Conservation (phyloP, 768 basidiomycete species). For the Clavulina sp. region DNA sequence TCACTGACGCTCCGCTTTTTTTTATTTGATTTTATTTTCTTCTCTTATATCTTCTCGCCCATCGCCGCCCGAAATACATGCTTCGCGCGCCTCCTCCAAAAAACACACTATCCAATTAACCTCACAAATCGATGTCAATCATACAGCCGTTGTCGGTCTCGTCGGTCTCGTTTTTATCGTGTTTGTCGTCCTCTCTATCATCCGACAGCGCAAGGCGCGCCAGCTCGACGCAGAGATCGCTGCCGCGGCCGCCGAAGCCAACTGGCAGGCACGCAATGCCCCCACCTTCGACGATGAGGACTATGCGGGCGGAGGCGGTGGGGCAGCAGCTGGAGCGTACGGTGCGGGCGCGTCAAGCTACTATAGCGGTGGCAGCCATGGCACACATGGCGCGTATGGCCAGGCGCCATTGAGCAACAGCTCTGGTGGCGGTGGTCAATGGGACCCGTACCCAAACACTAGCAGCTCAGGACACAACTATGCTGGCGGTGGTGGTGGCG, state of each 20-base stretch:
- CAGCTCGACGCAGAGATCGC: not conserved
- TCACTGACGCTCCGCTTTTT: not conserved
- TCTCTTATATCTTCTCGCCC: too few relatives aligned
- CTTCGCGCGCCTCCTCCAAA: too few relatives aligned
- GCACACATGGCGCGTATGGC: conserved; percentile 1
- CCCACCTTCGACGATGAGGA: not conserved
- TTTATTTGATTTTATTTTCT: not conserved
- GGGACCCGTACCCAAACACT: too few relatives aligned
- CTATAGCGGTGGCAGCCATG: not conserved
- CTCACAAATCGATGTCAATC: too few relatives aligned
- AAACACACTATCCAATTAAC: too few relatives aligned
- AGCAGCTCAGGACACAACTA: too few relatives aligned
- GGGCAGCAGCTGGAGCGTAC: too few relatives aligned
- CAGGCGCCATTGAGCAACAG: not conserved
- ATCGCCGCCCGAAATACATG: too few relatives aligned
- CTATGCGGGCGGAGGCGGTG: too few relatives aligned
- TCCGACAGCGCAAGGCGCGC: not conserved
- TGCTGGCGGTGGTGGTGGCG: too few relatives aligned
- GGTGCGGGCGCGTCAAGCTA: not conserved
- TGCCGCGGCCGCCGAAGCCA: not conserved
- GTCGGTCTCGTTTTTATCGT: not conserved
- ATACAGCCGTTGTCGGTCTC: not conserved
- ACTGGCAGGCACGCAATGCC: not conserved
- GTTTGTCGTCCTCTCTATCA: not conserved
- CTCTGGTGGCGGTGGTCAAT: too few relatives aligned